phyloP scores from a whole-genome alignment of 257 asterid species.

The Gynochthodes officinalis region DNA sequence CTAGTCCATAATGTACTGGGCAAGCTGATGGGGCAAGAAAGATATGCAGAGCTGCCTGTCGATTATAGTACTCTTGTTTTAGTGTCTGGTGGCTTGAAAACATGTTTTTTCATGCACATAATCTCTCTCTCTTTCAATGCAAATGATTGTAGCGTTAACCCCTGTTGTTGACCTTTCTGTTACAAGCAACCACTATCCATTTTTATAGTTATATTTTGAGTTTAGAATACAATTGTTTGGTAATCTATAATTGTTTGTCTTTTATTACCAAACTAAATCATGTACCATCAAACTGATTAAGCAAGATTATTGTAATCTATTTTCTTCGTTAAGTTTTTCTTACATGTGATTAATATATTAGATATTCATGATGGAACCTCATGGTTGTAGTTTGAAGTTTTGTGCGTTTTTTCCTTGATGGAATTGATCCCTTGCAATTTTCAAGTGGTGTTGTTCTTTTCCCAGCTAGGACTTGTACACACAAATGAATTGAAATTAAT shows the following conservation, averaged over 20 bases:
- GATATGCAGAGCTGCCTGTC: background rate
- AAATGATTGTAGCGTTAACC: conserved; percentile 12
- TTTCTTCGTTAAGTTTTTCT: no score
- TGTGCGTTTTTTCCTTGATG: no score
- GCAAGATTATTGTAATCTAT: no score
- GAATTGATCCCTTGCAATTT: no score
- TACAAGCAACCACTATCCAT: conserved; percentile 1
- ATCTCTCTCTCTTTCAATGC: conserved; percentile 1
- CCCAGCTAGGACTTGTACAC: conserved; percentile 4
- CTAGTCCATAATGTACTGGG: no score
- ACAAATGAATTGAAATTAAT: background rate
- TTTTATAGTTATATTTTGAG: no score
- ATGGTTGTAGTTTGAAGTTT: no score
- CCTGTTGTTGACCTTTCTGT: conserved; percentile 14
- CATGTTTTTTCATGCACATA: conserved; percentile 7
- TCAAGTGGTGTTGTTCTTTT: no score
- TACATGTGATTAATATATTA: no score
- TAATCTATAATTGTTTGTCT: background rate
- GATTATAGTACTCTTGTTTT: conserved; percentile 6
- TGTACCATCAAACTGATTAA: no score
- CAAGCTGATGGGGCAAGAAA: background rate
- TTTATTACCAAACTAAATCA: background rate
- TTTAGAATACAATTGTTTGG: background rate
- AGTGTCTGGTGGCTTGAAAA: conserved; percentile 5
- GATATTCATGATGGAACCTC: no score